Evolutionary conservation across 495 filamentous ascomycete genomes (phyloP).

Genomic region (Delitschia confertaspora): DNA sequence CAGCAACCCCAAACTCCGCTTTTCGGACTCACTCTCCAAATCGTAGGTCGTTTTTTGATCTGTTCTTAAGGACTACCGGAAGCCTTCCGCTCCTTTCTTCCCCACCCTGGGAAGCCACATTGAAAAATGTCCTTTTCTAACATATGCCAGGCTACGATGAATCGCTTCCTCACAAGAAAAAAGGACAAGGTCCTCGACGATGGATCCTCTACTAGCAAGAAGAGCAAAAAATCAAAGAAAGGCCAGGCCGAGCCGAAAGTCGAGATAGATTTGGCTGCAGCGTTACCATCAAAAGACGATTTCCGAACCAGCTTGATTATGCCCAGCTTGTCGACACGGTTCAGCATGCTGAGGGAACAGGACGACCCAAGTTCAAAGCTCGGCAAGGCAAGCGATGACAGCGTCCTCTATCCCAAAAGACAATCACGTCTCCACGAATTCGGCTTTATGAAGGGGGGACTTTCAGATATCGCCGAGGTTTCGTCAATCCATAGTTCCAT

Average conservation of each 20-base stretch:
- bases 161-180: slow-evolving; percentile 35
- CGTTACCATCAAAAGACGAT: slow-evolving; percentile 73
- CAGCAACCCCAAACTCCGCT: neutral
- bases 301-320: slow-evolving; percentile 96
- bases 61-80: neutral
- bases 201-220: slow-evolving; percentile 14
- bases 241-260: slow-evolving; percentile 48
- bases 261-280: slow-evolving; percentile 62
- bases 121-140: too few species aligned
- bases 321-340: slow-evolving; percentile 87
- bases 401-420: slow-evolving; percentile 74
- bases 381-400: slow-evolving; percentile 91
- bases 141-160: slow-evolving; percentile 34
- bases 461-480: slow-evolving; percentile 84
- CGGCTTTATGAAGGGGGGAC: slow-evolving; percentile 46
- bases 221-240: slow-evolving; percentile 48
- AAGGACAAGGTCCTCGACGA: slow-evolving; percentile 27
- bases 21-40: neutral
- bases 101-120: too few species aligned
- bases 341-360: slow-evolving; percentile 92
- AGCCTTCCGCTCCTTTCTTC: neutral
- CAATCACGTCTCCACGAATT: slow-evolving; percentile 53
- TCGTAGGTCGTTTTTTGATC: slow-evolving; percentile 1
- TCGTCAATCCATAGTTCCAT: slow-evolving; percentile 63
- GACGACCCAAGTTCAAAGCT: slow-evolving; percentile 80